These are phyloP conservation scores for Kazachstania sp. DNA, from an alignment of 1,139 yeast genomes.

Conservation along the genomic window DNA sequence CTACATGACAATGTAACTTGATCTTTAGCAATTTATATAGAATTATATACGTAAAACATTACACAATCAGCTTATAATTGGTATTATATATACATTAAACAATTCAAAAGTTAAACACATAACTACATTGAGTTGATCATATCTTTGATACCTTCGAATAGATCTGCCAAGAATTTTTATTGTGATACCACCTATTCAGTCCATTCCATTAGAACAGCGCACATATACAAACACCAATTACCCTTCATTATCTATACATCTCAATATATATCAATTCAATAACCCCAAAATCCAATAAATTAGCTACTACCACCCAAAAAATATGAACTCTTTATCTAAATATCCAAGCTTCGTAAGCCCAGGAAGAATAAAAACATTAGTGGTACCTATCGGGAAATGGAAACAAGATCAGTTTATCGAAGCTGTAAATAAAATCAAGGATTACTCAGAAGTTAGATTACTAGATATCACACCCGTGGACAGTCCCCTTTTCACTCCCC, in stretches of 20 bases:
- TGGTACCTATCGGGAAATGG: constrained; percentile 64
- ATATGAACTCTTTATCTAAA: constrained; percentile 10
- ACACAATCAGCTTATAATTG: no score
- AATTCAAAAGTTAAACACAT: no score
- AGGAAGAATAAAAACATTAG: constrained; percentile 55
- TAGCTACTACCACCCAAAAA: background rate
- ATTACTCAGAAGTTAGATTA: constrained; percentile 57
- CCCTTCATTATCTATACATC: background rate
- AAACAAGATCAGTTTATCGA: constrained; percentile 40
- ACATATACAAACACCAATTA: background rate
- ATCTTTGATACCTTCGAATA: no score
- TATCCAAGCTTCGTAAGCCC: constrained; percentile 37
- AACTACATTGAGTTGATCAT: no score
- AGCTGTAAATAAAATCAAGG: constrained; percentile 40
- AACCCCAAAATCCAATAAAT: no score
- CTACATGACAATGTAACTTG: no score
- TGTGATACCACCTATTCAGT: no score
- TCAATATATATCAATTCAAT: no score
- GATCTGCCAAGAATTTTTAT: no score
- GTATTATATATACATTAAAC: no score
- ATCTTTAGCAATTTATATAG: no score
- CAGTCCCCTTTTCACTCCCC: constrained; percentile 67
- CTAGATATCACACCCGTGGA: constrained; percentile 65
- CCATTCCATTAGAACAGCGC: background rate
- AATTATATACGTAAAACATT: no score